Evolutionary conservation across 345 rosid species (phyloP).

Genomic region (Rubroshorea leprosula): DNA sequence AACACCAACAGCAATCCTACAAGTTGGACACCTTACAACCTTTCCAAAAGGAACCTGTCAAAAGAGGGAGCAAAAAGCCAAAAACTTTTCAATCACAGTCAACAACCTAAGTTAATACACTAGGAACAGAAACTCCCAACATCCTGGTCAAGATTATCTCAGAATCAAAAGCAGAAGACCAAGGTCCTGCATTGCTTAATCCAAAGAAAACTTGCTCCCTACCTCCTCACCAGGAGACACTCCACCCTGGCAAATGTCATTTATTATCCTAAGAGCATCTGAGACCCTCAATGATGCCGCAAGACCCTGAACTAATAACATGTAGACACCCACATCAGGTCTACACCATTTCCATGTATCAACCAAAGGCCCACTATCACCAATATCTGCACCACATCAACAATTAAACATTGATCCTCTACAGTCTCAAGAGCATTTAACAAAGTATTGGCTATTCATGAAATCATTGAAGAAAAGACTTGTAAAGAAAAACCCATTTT

Average conservation of each 20-base stretch:
- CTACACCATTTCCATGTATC: conserved; percentile 89
- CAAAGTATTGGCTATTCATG: not conserved
- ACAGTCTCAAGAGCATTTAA: too few species aligned
- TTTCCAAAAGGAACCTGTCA: conserved; percentile 85
- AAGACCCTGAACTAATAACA: conserved; percentile 56
- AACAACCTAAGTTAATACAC: not conserved
- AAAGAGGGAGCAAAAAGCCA: not conserved
- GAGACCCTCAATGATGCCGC: conserved; percentile 76
- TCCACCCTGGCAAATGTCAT: conserved; percentile 72
- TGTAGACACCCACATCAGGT: conserved; percentile 65
- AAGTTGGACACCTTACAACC: conserved; percentile 85
- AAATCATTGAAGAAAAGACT: not conserved
- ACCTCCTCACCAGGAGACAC: conserved; percentile 88
- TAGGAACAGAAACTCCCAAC: not conserved
- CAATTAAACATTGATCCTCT: too few species aligned
- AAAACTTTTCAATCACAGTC: conserved; percentile 1
- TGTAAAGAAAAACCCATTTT: not conserved
- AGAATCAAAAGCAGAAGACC: too few species aligned
- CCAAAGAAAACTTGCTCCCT: not conserved
- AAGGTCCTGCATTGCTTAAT: not conserved
- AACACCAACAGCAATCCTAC: conserved; percentile 72
- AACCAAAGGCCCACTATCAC: conserved; percentile 44
- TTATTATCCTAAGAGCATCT: conserved; percentile 67
- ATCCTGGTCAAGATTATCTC: too few species aligned
- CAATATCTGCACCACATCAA: conserved; percentile 38